Evolutionary conservation across 805 yeast genomes (phyloP).

Genomic region (Jamesozyma spencerorum): DNA sequence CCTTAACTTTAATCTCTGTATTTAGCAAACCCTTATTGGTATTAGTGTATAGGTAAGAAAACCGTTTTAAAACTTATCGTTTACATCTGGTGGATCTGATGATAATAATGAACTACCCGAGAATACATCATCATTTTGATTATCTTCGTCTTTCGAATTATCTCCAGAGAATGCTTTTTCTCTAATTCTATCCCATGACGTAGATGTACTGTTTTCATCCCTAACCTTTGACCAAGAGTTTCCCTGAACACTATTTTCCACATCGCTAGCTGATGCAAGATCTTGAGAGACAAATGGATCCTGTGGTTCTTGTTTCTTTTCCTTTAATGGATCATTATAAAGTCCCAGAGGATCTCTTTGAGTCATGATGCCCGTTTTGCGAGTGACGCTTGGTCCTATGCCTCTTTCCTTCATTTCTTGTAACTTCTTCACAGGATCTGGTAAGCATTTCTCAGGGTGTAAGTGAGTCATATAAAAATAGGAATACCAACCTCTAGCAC

Average conservation of each 20-base stretch:
- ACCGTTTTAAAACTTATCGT: no score
- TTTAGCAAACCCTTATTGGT: no score
- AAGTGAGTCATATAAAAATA: slow-evolving; percentile 45
- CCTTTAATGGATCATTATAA: slow-evolving; percentile 22
- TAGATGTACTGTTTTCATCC: slow-evolving; percentile 18
- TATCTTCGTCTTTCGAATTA: background rate
- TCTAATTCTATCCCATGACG: slow-evolving; percentile 30
- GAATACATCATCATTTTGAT: background rate
- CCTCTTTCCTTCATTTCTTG: slow-evolving; percentile 18
- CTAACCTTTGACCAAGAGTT: slow-evolving; percentile 34
- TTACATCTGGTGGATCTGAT: background rate
- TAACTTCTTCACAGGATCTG: slow-evolving; percentile 43
- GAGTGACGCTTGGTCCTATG: slow-evolving; percentile 6
- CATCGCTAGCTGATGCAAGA: slow-evolving; percentile 6
- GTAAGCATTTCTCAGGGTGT: slow-evolving; percentile 43
- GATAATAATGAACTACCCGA: background rate
- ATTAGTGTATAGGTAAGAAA: no score
- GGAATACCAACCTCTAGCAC: slow-evolving; percentile 37
- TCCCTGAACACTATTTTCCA: slow-evolving; percentile 7
- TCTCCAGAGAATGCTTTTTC: slow-evolving; percentile 3
- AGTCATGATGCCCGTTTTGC: slow-evolving; percentile 20
- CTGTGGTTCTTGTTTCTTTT: slow-evolving; percentile 7
- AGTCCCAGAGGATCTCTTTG: slow-evolving; percentile 34
- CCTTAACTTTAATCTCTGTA: no score
- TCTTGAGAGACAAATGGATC: background rate